Base-by-base conservation (phyloP, 352 stramenopile genomes). In the Phytophthora megakarya region DNA sequence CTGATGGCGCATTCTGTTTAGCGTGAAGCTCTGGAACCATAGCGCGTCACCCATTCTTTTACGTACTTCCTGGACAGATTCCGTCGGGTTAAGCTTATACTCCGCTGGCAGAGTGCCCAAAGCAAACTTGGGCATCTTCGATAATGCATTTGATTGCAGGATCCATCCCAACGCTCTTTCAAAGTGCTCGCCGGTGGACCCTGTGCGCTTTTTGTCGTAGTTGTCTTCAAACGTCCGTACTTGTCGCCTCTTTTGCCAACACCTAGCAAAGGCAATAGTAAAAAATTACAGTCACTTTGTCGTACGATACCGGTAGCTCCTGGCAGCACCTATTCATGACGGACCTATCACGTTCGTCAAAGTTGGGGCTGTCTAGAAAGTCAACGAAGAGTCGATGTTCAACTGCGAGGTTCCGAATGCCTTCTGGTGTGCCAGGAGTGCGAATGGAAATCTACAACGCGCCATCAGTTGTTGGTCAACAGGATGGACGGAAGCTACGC, bases 391-490 rank as follows among this genome's bases (percentile, higher is more conserved):
- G 32, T 21, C 67, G 64, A 30, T 73, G 57, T 35, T 90, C 80
- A 1, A 22, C 30, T 12, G 32, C 35, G 32, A 92, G 60, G 35
- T 88, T 79, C 2, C 46, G 42, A 8, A 70, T 67, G 0, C 82
- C 82, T 32, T 60, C 65, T 11, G 19, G 23, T 1, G 68, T 90
- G 4, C 82, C 82, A 21, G 82, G 80, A 2, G 78, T 64, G 5
- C 82, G 84, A 35, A 93, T 78, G 1, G 81, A 90, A 39, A 90
- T 70, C 84, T 93, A 46, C 33, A 63, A 35, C 4, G 32, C 26
- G 39, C 21, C 39, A 22, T 56, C 23, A 43, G 16, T 21, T 18
- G n/a, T 13, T 53, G 23, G 39, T 28, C 19, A 39, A 25, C 18
- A 25, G 42, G 13, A 19, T 26, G 15, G 23, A 40, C 15, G 26